phyloP scores from a whole-genome alignment of 805 yeast genomes.

The Kazachstania africana region DNA sequence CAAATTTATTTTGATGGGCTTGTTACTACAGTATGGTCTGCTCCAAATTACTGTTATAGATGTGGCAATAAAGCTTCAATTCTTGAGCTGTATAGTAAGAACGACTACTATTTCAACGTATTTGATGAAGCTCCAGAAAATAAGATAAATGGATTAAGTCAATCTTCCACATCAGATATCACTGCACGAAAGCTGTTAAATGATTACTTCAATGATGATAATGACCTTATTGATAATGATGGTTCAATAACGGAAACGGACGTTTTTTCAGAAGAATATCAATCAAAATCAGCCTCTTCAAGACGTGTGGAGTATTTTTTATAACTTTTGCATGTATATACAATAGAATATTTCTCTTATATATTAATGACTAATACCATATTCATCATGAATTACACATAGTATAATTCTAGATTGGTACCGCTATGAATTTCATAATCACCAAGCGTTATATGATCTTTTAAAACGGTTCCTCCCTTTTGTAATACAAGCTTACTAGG shows the following conservation, averaged over 20 bases:
- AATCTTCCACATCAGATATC: constrained; percentile 6
- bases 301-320: constrained; percentile 27
- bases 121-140: constrained; percentile 97
- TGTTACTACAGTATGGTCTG: constrained; percentile 95
- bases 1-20: constrained; percentile 84
- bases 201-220: constrained; percentile 7
- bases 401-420: constrained; percentile 74
- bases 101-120: constrained; percentile 70
- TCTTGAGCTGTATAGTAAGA: constrained; percentile 66
- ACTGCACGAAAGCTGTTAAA: constrained; percentile 6
- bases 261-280: constrained; percentile 26
- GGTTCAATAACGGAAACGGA: constrained; percentile 6
- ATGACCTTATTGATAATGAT: neutral
- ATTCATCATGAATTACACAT: constrained; percentile 17
- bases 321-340: constrained; percentile 3
- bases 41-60: constrained; percentile 94
- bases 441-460: constrained; percentile 84
- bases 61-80: constrained; percentile 98
- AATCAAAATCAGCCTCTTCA: constrained; percentile 22
- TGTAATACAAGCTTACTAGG: constrained; percentile 54
- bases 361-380: neutral
- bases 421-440: constrained; percentile 93
- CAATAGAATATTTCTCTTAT: neutral
- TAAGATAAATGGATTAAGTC: constrained; percentile 27
- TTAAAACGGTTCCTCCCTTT: constrained; percentile 74